Base-by-base conservation (phyloP, 169 alveolate species). In the Hepatocystis sp. region DNA sequence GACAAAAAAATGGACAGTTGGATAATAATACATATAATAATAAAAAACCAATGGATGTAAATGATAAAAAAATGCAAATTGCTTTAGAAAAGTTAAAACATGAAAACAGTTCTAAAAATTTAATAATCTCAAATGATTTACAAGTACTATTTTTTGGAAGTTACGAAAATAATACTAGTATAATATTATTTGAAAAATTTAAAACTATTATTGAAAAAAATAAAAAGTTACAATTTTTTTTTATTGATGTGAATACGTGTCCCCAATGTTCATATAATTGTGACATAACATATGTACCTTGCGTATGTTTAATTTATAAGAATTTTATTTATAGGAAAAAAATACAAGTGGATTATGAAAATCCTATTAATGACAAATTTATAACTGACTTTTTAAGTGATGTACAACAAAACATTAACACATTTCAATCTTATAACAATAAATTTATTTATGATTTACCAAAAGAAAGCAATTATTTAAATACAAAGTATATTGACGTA, bases 241-340 rank as follows among this genome's bases (percentile, higher is more conserved):
- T 71, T 49, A 32, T 71, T 32, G 86, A 71, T 21, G 58, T 71
- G 39, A 71, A 71, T 71, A 47, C 58, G 11, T 56, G 86, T 7
- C 86, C 86, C 25, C 86, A 71, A 51, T 15, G 86, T 11, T 55
- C 86, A 5, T 71, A 71, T 36, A 71, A 71, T 21, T 71, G 86
- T 39, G 64, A 71, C 28, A 28, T 71, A 19, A 71, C 49, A 8
- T 71, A 56, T 71, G 86, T 71, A 34, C 86, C 86, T 27, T 52
- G 78, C 10, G 53, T 71, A 17, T 34, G 66, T 13, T 58, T 71
- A 71, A 71, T 71, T 42, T 71, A 71, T 58, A 71, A 71, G 42
- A 71, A 71, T 46, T 76, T 58, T 71, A 44, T 71, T 21, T 71
- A 15, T 30, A 71, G 86, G 32, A 71, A 71, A 71, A 71, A 71